Conservation (phyloP, 345 rosid species). For the Zanthoxylum bungeanum region DNA sequence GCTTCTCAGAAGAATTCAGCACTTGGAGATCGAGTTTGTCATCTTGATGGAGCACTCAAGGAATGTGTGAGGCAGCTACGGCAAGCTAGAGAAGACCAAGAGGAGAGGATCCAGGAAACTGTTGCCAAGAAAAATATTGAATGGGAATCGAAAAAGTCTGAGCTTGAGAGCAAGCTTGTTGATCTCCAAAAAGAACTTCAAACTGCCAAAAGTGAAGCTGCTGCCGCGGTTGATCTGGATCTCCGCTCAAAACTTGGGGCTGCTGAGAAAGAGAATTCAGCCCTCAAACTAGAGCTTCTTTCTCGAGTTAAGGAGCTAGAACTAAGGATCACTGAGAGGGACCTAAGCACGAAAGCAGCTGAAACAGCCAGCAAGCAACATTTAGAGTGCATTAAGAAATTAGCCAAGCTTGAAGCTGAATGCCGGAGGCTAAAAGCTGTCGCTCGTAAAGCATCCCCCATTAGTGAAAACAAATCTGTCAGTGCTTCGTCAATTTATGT, state of each 20-base stretch:
- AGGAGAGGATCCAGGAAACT: conserved; percentile 59
- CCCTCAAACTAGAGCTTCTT: conserved; percentile 48
- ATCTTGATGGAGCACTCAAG: conserved; percentile 94
- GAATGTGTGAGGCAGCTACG: conserved; percentile 91
- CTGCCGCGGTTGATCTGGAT: conserved; percentile 30
- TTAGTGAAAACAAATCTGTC: conserved; percentile 29
- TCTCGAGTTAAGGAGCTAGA: conserved; percentile 58
- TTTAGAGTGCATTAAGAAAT: conserved; percentile 73
- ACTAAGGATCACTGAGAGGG: conserved; percentile 63
- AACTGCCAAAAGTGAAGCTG: conserved; percentile 32
- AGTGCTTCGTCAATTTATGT: conserved; percentile 44
- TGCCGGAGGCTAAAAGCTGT: conserved; percentile 61
- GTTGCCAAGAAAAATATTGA: conserved; percentile 46
- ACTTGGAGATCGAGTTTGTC: conserved; percentile 70
- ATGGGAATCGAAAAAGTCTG: conserved; percentile 57
- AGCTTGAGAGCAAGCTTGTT: conserved; percentile 45
- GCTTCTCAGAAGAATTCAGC: conserved; percentile 39
- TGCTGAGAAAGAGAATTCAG: conserved; percentile 59
- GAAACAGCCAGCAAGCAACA: conserved; percentile 91
- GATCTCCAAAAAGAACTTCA: conserved; percentile 44
- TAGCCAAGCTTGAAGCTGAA: conserved; percentile 76
- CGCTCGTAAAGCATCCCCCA: conserved; percentile 38
- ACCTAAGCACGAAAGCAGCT: conserved; percentile 83
- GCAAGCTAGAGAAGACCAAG: conserved; percentile 86
- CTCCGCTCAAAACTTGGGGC: conserved; percentile 47